Evolutionary conservation across 1,284 basidiomycete species (phyloP), one percentile per base, ranked within the genome.

Genomic region (Austropuccinia psidii): DNA sequence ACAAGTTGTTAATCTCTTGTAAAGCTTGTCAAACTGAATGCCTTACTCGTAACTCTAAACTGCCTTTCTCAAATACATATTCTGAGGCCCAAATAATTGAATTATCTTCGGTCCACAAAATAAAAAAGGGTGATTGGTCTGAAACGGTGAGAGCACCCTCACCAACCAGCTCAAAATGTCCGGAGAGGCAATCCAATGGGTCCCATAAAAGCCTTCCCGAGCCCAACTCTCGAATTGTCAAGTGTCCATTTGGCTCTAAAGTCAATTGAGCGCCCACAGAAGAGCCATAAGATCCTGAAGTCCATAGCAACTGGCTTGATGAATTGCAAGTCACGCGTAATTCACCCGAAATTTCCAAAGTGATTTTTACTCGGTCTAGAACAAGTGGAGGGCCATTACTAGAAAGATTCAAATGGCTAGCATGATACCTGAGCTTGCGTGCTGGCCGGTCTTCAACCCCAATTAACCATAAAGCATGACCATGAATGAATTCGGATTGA

Each of bases 71-170:
- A 65, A 65, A 73, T 6, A 65, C 43, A 39, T 73, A 73, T 37
- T 73, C 60, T 15, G 70, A 65, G 11, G 70, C 70, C 70, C 70
- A 73, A 47, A 43, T 50, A 21, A 65, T 31, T 31, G 57, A 65
- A 49, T 65, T 49, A 45, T 43, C 50, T 39, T 41, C 52, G 49
- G 49, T 73, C 61, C 61, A 65, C 4, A 73, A 27, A n/a, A 41
- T 49, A 8, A 73, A 29, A 11, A 54, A 65, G 15, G 70, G 70
- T 19, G 61, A 31, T 33, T 64, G 17, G 31, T 64, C 70, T n/a
- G 70, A 64, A 4, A 73, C 49, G 17, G 61, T 65, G 21, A 73
- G 37, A 57, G 45, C 60, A 37, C 50, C 60, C 21, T 57, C 24
- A 5, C 39, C 35, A 7, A 49, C 61, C 8, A 65, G 9, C 2